Conservation (phyloP, 2,329 filamentous ascomycete genomes). For the Beauveria brongniartii region DNA sequence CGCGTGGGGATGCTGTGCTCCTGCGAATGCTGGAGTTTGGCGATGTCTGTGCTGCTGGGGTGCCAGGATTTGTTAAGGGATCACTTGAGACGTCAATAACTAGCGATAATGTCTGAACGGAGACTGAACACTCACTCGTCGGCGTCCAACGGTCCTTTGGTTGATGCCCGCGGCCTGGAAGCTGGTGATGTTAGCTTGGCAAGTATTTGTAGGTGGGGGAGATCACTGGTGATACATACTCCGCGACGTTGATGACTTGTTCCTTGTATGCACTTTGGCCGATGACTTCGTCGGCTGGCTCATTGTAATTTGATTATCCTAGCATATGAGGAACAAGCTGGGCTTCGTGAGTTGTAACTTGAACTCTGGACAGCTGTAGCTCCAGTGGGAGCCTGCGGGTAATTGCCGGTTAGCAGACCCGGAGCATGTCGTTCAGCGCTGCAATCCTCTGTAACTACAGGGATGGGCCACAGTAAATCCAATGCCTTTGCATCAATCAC, state of each 20-base stretch:
- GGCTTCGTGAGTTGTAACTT: background rate
- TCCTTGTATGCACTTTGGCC: constrained; percentile 26
- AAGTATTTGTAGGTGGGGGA: background rate
- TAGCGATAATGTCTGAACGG: background rate
- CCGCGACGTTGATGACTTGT: constrained; percentile 29
- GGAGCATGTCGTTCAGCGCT: background rate
- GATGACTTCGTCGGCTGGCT: constrained; percentile 22
- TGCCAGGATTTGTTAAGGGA: constrained; percentile 21
- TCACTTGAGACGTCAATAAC: constrained; percentile 16
- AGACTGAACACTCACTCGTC: constrained; percentile 54
- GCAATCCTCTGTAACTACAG: background rate
- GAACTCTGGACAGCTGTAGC: background rate
- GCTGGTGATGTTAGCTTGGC: constrained; percentile 28
- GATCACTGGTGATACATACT: constrained; percentile 18
- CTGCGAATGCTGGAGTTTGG: constrained; percentile 11
- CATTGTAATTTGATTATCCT: constrained; percentile 15
- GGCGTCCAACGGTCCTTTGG: constrained; percentile 69
- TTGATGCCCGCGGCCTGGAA: constrained; percentile 58
- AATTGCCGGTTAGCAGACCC: background rate
- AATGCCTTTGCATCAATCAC: background rate
- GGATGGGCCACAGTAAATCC: background rate
- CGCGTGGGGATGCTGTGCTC: constrained; percentile 13
- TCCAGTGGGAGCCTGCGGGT: background rate
- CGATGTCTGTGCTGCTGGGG: constrained; percentile 11
- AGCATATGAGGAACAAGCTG: background rate